Evolutionary conservation across 2,329 filamentous ascomycete species (phyloP), one percentile per base, ranked within the genome.

Genomic region (Aspergillus phoenicis): DNA sequence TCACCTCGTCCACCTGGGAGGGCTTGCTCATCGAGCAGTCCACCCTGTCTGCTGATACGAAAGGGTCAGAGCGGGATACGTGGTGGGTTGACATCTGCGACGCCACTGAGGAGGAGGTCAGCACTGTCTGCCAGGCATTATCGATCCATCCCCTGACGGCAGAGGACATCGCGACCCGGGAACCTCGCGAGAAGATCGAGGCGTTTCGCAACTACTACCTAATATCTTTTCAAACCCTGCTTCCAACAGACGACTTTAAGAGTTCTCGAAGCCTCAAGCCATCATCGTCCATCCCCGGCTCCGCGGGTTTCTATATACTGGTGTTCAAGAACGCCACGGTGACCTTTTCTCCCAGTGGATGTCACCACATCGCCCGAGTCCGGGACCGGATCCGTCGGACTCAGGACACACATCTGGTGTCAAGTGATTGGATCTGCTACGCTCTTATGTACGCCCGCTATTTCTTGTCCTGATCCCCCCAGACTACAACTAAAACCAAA

Each of bases 351-450:
- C 97, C 96, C 73, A 87, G 87, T 52, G 89, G 89, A 8, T 96
- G 94, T 72, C 85, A 86, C 1, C 95, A 98, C 75, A 91, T 93
- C 5, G 84, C 87, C 30, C 90, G 94, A 60, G 94, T 98, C 8
- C 87, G 93, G 65, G 91, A 91, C 80, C 88, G 95, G 71, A 97
- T 98, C 68, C 88, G 90, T 11, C 89, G 91, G 66, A 83, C 98
- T 60, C 93, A 96, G 71, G 93, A 98, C 73, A 97, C 96, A 68
- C 89, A 97, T 68, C 88, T 93, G 62, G 82, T 98, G 43, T 95
- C 91, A 70, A 93, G 93, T 67, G 95, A 98, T 78, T 99, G 95
- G 93, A 94, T 98, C 70, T 98, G 95, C 80, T 99, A 99, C 75
- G 95, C 95, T 36, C 82, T 99, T 67, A 97, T 98, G 89, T 92